Evolutionary conservation across 192 early-diverging fungal genomes (phyloP).

Genomic region (Umbelopsis sp.): DNA sequence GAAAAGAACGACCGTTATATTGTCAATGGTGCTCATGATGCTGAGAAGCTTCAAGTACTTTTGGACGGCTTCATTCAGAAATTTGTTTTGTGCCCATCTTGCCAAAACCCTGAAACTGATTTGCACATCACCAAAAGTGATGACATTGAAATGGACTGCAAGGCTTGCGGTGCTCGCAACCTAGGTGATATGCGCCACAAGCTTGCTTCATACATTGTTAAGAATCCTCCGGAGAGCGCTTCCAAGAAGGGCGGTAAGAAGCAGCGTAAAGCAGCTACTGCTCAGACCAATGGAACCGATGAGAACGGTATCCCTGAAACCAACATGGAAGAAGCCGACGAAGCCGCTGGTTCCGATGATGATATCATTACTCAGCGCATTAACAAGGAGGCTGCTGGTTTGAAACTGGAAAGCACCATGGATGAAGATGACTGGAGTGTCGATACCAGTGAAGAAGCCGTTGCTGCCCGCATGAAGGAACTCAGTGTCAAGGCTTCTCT

Average conservation of each 20-base stretch:
- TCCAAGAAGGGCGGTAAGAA: constrained; percentile 54
- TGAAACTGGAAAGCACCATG: constrained; percentile 56
- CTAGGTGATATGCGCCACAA: constrained; percentile 89
- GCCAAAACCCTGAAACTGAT: constrained; percentile 98
- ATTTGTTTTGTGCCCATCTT: constrained; percentile 91
- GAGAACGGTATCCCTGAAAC: constrained; percentile 46
- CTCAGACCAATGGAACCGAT: constrained; percentile 52
- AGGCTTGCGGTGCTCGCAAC: constrained; percentile 87
- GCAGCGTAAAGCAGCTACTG: constrained; percentile 53
- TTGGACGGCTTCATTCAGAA: constrained; percentile 92
- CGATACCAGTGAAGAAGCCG: constrained; percentile 81
- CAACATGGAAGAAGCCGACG: constrained; percentile 47
- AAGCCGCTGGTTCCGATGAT: constrained; percentile 59
- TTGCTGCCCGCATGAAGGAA: constrained; percentile 73
- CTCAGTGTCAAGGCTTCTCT: constrained; percentile 52
- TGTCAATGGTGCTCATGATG: constrained; percentile 94
- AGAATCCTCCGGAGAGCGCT: constrained; percentile 80
- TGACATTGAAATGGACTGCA: constrained; percentile 76
- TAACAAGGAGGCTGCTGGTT: constrained; percentile 67
- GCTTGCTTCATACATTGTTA: constrained; percentile 86
- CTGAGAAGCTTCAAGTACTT: constrained; percentile 77
- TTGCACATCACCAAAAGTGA: constrained; percentile 69
- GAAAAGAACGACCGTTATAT: constrained; percentile 91
- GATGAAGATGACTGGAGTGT: constrained; percentile 81
- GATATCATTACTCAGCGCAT: constrained; percentile 72